Conservation (phyloP, 352 stramenopile species). For the Phytophthora pistaciae region DNA sequence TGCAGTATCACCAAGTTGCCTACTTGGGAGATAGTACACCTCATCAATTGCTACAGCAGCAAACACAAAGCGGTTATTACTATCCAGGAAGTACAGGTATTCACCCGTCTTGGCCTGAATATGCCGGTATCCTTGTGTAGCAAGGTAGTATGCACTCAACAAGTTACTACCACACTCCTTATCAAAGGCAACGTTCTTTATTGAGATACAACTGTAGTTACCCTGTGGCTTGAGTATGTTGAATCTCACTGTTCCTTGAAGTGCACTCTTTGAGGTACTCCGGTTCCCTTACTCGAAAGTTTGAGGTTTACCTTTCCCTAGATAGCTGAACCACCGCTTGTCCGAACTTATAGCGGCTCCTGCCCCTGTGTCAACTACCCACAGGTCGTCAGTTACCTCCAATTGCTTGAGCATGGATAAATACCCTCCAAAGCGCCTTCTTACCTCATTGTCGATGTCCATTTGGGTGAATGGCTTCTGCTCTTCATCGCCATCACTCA, state of each 20-base stretch:
- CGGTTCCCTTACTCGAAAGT: neutral
- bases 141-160: conserved; percentile 25
- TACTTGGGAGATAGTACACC: conserved; percentile 17
- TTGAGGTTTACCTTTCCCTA: neutral
- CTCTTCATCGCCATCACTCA: neutral
- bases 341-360: neutral
- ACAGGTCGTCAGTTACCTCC: too few relatives aligned
- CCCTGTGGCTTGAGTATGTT: neutral
- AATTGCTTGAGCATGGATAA: too few relatives aligned
- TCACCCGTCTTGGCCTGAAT: conserved; percentile 14
- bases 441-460: neutral
- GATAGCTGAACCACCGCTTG: neutral
- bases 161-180: conserved; percentile 23
- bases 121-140: conserved; percentile 25
- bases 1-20: neutral
- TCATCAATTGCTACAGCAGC: conserved; percentile 27
- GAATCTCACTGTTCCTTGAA: neutral
- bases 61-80: conserved; percentile 20
- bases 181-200: conserved; percentile 10
- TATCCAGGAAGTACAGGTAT: conserved; percentile 19
- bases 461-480: neutral
- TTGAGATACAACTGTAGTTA: neutral
- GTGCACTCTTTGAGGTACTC: neutral
- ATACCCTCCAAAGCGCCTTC: too few relatives aligned
- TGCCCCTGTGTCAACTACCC: too few relatives aligned